phyloP scores from a whole-genome alignment of 148 eudicot species.

The Hydrangea macrophylla region DNA sequence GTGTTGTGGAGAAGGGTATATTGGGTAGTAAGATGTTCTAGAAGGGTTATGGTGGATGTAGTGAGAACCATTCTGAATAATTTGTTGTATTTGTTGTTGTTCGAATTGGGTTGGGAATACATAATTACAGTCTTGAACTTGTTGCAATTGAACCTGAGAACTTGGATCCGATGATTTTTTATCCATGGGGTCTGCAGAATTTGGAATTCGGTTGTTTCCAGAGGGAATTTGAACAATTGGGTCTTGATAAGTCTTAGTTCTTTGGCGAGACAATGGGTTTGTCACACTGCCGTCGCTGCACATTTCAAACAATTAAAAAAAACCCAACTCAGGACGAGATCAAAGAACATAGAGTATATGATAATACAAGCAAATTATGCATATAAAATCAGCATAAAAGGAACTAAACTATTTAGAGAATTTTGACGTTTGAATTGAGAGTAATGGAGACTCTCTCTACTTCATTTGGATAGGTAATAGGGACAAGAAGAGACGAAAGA shows the following conservation, averaged over 20 bases:
- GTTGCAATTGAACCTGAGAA: conserved; percentile 48
- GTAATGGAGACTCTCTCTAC: too few species aligned
- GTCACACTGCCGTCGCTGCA: conserved; percentile 70
- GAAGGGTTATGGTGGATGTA: conserved; percentile 51
- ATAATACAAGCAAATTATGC: neutral
- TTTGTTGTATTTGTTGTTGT: conserved; percentile 50
- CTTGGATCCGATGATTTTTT: conserved; percentile 36
- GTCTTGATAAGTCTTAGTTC: conserved; percentile 57
- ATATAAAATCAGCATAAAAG: neutral
- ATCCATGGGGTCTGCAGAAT: conserved; percentile 31
- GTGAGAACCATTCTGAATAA: conserved; percentile 59
- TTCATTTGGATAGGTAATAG: too few species aligned
- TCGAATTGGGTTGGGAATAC: conserved; percentile 48
- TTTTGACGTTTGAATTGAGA: too few species aligned
- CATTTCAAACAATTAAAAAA: conserved; percentile 12
- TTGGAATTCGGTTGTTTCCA: conserved; percentile 32
- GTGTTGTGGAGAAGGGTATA: conserved; percentile 73
- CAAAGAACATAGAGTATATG: neutral
- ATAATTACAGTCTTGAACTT: conserved; percentile 55
- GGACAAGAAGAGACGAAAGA: too few species aligned
- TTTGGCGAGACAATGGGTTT: conserved; percentile 59
- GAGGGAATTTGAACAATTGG: conserved; percentile 43
- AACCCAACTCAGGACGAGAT: conserved; percentile 16
- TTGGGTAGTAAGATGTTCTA: conserved; percentile 54
- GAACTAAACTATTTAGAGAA: neutral